These are phyloP conservation scores for Ustulina deusta DNA, from an alignment of 2,329 filamentous ascomycete species.

Conservation along the genomic window DNA sequence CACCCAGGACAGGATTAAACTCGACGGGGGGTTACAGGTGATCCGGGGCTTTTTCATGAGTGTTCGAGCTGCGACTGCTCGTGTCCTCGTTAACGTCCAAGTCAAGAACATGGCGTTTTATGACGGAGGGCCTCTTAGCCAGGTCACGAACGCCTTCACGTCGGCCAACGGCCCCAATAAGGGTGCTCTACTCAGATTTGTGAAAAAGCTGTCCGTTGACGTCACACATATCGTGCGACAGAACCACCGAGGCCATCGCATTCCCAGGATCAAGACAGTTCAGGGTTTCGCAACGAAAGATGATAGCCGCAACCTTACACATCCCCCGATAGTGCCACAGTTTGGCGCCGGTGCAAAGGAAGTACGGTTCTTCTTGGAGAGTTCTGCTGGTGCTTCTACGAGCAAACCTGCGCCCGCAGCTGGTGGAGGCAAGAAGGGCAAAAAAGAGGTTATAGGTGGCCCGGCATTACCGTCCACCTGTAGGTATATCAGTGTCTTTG, in stretches of 20 bases:
- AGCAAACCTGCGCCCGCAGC: background rate
- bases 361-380: constrained; percentile 23
- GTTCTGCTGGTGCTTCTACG: background rate
- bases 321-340: constrained; percentile 12
- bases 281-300: constrained; percentile 19
- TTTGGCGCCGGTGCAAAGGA: constrained; percentile 22
- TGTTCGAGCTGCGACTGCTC: constrained; percentile 29
- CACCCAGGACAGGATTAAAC: constrained; percentile 1
- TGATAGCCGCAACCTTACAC: constrained; percentile 1
- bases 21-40: constrained; percentile 23
- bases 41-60: constrained; percentile 31
- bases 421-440: constrained; percentile 1
- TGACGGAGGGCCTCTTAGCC: constrained; percentile 11
- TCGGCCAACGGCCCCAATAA: background rate
- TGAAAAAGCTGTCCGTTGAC: constrained; percentile 22
- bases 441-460: background rate
- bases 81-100: constrained; percentile 29
- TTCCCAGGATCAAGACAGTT: constrained; percentile 21
- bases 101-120: constrained; percentile 32
- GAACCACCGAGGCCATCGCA: constrained; percentile 12
- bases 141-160: constrained; percentile 7
- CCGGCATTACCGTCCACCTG: background rate
- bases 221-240: constrained; percentile 14
- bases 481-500: constrained; percentile 24
- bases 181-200: background rate